Conservation (phyloP, 176 grass and related monocot species). For the Dactylis glomerata region DNA sequence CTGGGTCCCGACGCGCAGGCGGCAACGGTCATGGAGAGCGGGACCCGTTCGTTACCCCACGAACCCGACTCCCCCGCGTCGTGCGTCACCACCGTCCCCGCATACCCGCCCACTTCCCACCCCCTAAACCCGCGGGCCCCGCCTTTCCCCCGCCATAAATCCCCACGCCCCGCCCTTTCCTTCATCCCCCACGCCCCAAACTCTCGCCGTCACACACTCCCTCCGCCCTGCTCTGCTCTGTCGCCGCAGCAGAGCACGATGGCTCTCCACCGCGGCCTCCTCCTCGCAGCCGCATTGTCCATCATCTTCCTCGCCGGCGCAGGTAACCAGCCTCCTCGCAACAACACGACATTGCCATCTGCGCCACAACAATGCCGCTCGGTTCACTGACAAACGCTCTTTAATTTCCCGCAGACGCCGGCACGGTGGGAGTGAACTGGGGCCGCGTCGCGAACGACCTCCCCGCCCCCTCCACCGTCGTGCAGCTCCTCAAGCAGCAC, state of each 20-base stretch:
- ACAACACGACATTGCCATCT: neutral
- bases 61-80: neutral
- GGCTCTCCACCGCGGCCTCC: slow-evolving; percentile 11
- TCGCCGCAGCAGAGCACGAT: slow-evolving; percentile 15
- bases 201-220: neutral
- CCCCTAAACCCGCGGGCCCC: neutral
- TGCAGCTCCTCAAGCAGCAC: slow-evolving; percentile 75
- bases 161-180: neutral
- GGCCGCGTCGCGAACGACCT: slow-evolving; percentile 88
- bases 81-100: neutral
- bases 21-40: slow-evolving; percentile 41
- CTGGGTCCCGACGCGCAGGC: slow-evolving; percentile 1
- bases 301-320: slow-evolving; percentile 11
- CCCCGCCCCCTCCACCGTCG: slow-evolving; percentile 48
- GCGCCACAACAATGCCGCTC: slow-evolving; percentile 1
- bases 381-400: neutral
- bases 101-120: slow-evolving; percentile 9
- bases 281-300: slow-evolving; percentile 30
- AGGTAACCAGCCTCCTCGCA: neutral
- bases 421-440: slow-evolving; percentile 81
- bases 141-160: slow-evolving; percentile 25
- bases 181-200: neutral
- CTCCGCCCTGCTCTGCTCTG: neutral
- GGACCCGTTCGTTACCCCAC: too few species aligned
- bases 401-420: slow-evolving; percentile 45